Evolutionary conservation across 2,329 filamentous ascomycete species (phyloP).

Genomic region (Ophiostoma ulmi): DNA sequence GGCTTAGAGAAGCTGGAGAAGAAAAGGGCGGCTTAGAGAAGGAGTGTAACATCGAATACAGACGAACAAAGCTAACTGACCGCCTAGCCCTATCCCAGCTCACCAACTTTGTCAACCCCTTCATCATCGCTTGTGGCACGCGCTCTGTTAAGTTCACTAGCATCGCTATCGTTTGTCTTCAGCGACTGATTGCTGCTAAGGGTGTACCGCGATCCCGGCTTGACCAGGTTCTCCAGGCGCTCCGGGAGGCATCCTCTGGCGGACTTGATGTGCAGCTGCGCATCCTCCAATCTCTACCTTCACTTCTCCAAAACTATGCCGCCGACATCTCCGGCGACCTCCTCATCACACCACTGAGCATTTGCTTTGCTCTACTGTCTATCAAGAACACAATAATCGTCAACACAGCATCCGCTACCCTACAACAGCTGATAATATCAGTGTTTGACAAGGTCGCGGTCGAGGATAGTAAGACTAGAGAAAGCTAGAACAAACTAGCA

Average conservation of each 20-base stretch:
- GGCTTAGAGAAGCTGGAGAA: background rate
- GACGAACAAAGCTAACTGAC: background rate
- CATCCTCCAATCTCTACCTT: conserved; percentile 85
- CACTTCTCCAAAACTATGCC: conserved; percentile 84
- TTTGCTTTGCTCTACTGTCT: conserved; percentile 84
- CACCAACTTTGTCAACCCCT: conserved; percentile 83
- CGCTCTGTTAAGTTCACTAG: conserved; percentile 85
- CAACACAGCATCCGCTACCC: conserved; percentile 90
- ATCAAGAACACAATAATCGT: conserved; percentile 92
- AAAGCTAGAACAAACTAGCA: background rate
- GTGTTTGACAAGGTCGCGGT: conserved; percentile 85
- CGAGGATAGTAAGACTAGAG: conserved; percentile 57
- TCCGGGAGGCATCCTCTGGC: conserved; percentile 78
- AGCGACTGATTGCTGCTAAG: conserved; percentile 76
- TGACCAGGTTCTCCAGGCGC: conserved; percentile 78
- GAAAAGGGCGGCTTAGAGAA: background rate
- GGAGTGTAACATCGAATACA: background rate
- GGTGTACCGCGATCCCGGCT: conserved; percentile 75
- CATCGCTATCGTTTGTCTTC: conserved; percentile 82
- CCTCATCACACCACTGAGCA: conserved; percentile 75
- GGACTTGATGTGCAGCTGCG: conserved; percentile 89
- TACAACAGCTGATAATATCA: conserved; percentile 87
- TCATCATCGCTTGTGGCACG: conserved; percentile 86
- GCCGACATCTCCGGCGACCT: conserved; percentile 74
- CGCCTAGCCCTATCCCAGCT: conserved; percentile 71